Evolutionary conservation across 1,284 basidiomycete species (phyloP), one percentile per base, ranked within the genome.

Genomic region (Cutaneotrichosporon sp.): DNA sequence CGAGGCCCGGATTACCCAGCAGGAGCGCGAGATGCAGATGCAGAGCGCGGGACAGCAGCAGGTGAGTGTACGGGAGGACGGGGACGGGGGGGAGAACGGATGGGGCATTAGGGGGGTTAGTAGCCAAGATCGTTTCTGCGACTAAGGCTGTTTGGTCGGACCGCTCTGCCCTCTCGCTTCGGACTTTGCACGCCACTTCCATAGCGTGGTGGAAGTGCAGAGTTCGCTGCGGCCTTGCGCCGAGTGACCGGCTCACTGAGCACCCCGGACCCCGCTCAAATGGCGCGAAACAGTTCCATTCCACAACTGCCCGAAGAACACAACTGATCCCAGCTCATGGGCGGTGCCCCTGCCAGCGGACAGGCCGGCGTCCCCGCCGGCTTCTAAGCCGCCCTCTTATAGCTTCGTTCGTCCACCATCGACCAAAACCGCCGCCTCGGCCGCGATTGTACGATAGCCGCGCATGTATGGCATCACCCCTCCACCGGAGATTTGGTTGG

Each of bases 1-100:
- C 75, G 94, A 98, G 78, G 87, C 88, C 46, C 90, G 91, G 76
- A 83, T 96, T 55, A 86, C 92, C 5, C 85, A 87, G 52, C 93
- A 97, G 77, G 94, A 98, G 77, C 87, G 89, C 77, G 92, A 97
- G 75, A 85, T 92, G 82, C 78, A 89, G 62, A 88, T 89, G 48
- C 91, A 96, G 75, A 90, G 91, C 73, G 85, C 90, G 68, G 92
- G 92, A 34, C 85, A 85, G 17, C 90, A 93, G 76, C 86, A 88
- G 82, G 90, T 90, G 57, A 58, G 81, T 80, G 16, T 9, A n/a
- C n/a, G n/a, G n/a, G n/a, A n/a, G n/a, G n/a, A n/a, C n/a, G n/a
- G n/a, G n/a, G n/a, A n/a, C n/a, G n/a, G n/a, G n/a, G n/a, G n/a
- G n/a, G n/a, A n/a, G n/a, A n/a, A n/a, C n/a, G n/a, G n/a, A n/a